phyloP scores from a whole-genome alignment of 2,329 filamentous ascomycete genomes.

The Venturia effusa region DNA sequence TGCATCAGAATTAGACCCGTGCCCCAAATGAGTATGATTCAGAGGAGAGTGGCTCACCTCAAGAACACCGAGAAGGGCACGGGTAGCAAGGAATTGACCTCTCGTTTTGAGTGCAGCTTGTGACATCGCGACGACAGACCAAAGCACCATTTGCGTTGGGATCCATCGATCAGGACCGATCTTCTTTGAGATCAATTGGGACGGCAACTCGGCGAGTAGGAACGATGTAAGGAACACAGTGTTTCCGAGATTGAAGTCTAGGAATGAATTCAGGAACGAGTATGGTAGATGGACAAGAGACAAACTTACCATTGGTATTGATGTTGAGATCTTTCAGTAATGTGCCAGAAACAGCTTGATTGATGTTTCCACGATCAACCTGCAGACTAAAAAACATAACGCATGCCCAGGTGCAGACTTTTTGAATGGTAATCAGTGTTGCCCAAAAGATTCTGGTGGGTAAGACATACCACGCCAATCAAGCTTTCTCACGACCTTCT shows the following conservation, averaged over 20 bases:
- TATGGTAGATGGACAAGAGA: not conserved
- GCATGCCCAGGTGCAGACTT: constrained; percentile 33
- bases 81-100: constrained; percentile 31
- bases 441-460: not conserved
- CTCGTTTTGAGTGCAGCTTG: constrained; percentile 29
- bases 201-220: constrained; percentile 18
- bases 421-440: constrained; percentile 14
- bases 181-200: constrained; percentile 19
- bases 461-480: constrained; percentile 24
- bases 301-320: constrained; percentile 16
- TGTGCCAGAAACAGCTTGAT: constrained; percentile 18
- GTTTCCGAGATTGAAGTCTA: constrained; percentile 18
- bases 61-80: constrained; percentile 34
- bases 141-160: constrained; percentile 30
- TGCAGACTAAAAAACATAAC: constrained; percentile 43
- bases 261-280: not conserved
- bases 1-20: constrained; percentile 19
- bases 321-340: constrained; percentile 17
- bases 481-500: constrained; percentile 20
- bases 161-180: constrained; percentile 28
- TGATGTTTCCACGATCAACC: constrained; percentile 22
- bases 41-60: constrained; percentile 17
- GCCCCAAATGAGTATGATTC: not conserved
- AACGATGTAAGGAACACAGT: constrained; percentile 17
- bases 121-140: constrained; percentile 30